Evolutionary conservation across 805 yeast genomes (phyloP).

Genomic region (Pichia scutulata): DNA sequence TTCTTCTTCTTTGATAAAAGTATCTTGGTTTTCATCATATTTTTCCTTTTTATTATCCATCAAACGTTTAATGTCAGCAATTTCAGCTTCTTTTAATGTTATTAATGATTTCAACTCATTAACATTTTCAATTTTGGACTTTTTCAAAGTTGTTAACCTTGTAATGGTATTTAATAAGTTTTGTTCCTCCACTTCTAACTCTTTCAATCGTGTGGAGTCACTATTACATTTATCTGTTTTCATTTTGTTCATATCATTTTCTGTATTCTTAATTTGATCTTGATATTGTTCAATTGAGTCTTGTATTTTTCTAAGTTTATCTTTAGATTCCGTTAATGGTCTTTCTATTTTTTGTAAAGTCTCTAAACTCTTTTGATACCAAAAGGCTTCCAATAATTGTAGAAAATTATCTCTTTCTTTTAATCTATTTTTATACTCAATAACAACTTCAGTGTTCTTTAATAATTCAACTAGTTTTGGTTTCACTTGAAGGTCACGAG

Average conservation of each 20-base stretch:
- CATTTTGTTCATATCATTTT: slow-evolving; percentile 49
- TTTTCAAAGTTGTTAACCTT: slow-evolving; percentile 56
- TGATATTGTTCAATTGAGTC: slow-evolving; percentile 38
- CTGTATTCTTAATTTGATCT: slow-evolving; percentile 37
- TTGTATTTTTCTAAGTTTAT: slow-evolving; percentile 25
- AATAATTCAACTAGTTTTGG: slow-evolving; percentile 81
- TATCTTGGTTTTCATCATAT: slow-evolving; percentile 30
- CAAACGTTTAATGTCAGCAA: slow-evolving; percentile 28
- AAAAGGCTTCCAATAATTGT: slow-evolving; percentile 8
- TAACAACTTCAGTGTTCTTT: slow-evolving; percentile 69
- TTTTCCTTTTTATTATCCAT: slow-evolving; percentile 6
- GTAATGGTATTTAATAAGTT: slow-evolving; percentile 55
- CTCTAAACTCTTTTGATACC: slow-evolving; percentile 26
- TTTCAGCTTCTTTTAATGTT: slow-evolving; percentile 27
- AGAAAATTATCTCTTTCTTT: slow-evolving; percentile 9
- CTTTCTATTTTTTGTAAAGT: slow-evolving; percentile 10
- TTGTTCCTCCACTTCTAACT: slow-evolving; percentile 50
- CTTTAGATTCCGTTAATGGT: background rate
- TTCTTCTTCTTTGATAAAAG: slow-evolving; percentile 37
- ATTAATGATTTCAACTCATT: slow-evolving; percentile 41
- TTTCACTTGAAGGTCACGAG: slow-evolving; percentile 81
- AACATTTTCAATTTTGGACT: slow-evolving; percentile 48
- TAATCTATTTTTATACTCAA: slow-evolving; percentile 69
- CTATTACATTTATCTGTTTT: slow-evolving; percentile 37
- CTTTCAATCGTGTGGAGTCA: slow-evolving; percentile 53